These are phyloP conservation scores for Ustilago curta DNA, from an alignment of 1,284 basidiomycete genomes.

Conservation along the genomic window DNA sequence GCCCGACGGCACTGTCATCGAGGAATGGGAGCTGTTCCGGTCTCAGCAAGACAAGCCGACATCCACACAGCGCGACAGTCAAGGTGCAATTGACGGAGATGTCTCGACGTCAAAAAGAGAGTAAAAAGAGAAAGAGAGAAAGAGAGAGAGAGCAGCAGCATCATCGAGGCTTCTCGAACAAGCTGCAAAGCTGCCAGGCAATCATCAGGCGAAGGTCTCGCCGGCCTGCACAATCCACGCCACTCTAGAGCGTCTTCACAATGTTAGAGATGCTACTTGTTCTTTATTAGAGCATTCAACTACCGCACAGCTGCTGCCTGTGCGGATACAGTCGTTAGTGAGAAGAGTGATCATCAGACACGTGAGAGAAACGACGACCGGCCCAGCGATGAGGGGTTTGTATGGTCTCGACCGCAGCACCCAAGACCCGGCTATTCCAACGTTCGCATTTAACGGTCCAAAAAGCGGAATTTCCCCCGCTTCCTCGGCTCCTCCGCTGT, in stretches of 20 bases:
- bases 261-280: background rate
- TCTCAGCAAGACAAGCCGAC: constrained; percentile 3
- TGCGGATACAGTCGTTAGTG: background rate
- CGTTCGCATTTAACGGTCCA: constrained; percentile 33
- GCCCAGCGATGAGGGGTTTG: background rate
- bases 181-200: too few relatives aligned
- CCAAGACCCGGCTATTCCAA: constrained; percentile 17
- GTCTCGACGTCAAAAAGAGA: background rate
- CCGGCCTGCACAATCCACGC: background rate
- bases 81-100: background rate
- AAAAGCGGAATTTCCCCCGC: constrained; percentile 1
- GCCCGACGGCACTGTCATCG: constrained; percentile 14
- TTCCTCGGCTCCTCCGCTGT: constrained; percentile 21
- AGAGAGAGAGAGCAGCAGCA: too few relatives aligned
- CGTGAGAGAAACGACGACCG: background rate
- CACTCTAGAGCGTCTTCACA: background rate
- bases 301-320: too few relatives aligned
- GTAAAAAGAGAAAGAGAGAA: too few relatives aligned
- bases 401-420: background rate
- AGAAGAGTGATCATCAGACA: background rate
- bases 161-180: too few relatives aligned
- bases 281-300: too few relatives aligned
- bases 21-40: constrained; percentile 23
- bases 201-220: background rate
- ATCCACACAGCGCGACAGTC: background rate